Percentiles rank a stretch among this genome's conserved stretches.
Conservation (phyloP, 164 flowering plant genomes). For the Hamamelis virginiana region DNA sequence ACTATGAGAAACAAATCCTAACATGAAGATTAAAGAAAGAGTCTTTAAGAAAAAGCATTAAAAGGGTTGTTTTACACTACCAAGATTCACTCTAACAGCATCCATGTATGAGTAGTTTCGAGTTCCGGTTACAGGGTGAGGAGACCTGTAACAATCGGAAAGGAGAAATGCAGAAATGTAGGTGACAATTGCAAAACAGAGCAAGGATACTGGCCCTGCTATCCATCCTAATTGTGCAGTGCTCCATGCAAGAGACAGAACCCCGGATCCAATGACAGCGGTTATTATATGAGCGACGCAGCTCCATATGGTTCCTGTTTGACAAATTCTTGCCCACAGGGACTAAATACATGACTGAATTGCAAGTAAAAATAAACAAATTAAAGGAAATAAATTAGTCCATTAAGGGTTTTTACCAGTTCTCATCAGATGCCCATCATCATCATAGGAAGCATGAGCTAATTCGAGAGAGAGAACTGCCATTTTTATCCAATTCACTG, state of each 20-base stretch:
- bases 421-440: slow-evolving; percentile 29
- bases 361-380: background rate
- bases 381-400: background rate
- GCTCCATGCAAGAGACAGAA: slow-evolving; percentile 2
- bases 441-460: slow-evolving; percentile 20
- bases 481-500: slow-evolving; percentile 19
- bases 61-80: background rate
- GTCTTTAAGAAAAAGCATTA: background rate
- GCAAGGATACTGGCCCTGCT: background rate
- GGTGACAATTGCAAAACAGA: background rate
- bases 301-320: slow-evolving; percentile 4
- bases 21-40: background rate
- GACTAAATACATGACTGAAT: slow-evolving; percentile 8
- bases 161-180: background rate
- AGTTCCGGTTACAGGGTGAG: background rate
- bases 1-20: background rate
- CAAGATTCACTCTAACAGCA: background rate
- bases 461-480: slow-evolving; percentile 24
- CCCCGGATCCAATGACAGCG: slow-evolving; percentile 2
- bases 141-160: background rate
- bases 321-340: background rate
- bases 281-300: background rate
- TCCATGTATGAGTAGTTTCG: slow-evolving; percentile 4
- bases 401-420: slow-evolving; percentile 25
- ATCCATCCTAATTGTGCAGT: slow-evolving; percentile 4